phyloP scores from a whole-genome alignment of 108 stramenopile genomes.

The Cyclotella kingstonii region DNA sequence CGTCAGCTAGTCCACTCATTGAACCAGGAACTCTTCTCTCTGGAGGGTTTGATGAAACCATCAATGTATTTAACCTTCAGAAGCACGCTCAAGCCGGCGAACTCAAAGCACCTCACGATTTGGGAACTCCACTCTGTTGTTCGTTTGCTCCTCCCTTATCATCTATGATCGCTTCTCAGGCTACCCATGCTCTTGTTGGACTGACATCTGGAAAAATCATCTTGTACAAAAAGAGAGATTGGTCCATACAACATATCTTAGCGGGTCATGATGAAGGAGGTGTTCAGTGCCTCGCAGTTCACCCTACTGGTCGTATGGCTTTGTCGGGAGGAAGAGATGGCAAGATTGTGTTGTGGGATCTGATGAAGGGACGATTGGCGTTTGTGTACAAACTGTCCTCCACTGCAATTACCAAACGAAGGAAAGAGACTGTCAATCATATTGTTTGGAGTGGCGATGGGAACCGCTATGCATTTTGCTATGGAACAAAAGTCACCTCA shows the following conservation, averaged over 20 bases:
- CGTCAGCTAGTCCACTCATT: slow-evolving; percentile 5
- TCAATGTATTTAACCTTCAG: slow-evolving; percentile 44
- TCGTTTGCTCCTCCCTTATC: slow-evolving; percentile 71
- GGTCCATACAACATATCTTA: slow-evolving; percentile 81
- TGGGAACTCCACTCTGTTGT: slow-evolving; percentile 76
- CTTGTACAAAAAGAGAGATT: slow-evolving; percentile 85
- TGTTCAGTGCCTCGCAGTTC: slow-evolving; percentile 70
- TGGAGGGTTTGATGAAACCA: slow-evolving; percentile 80
- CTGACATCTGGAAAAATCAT: slow-evolving; percentile 72
- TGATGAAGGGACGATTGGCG: slow-evolving; percentile 81
- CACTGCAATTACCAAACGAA: slow-evolving; percentile 13
- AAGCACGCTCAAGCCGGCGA: slow-evolving; percentile 60
- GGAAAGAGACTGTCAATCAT: slow-evolving; percentile 53
- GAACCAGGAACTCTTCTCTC: slow-evolving; percentile 71
- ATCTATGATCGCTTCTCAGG: slow-evolving; percentile 20
- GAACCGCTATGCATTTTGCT: slow-evolving; percentile 63
- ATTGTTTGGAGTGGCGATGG: slow-evolving; percentile 75
- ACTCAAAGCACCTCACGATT: slow-evolving; percentile 70
- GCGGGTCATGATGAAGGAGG: slow-evolving; percentile 74
- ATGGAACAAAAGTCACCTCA: slow-evolving; percentile 73
- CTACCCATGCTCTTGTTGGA: slow-evolving; percentile 80
- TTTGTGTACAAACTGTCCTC: slow-evolving; percentile 65
- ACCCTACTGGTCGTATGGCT: slow-evolving; percentile 83
- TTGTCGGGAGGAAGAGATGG: slow-evolving; percentile 79
- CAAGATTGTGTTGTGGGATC: slow-evolving; percentile 85